Evolutionary conservation across 139 green algal genomes (phyloP), one percentile per base, ranked within the genome.

Genomic region (Pseudopediastrum boryanum): DNA sequence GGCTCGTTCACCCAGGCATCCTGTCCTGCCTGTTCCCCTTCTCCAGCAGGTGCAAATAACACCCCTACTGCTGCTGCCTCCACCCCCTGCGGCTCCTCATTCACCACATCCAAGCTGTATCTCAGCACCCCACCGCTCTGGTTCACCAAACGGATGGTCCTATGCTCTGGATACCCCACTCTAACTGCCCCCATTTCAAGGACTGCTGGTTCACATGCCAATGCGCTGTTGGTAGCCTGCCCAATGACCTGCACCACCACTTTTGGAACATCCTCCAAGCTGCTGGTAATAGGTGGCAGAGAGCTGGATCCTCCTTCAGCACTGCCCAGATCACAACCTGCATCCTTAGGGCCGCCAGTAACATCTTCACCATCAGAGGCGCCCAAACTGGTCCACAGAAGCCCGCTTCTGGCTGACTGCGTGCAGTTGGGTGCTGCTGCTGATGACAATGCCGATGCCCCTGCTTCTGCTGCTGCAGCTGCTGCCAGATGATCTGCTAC

Each of bases 41-140:
- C n/a, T 38, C 9, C 23, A 6, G 21, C 59, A 35, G 27, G 19
- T 9, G 23, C 51, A 36, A 79, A 79, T 48, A 77, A 52, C 23
- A 82, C 36, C 0, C 52, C 52, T 16, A n/a, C 23, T 3, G 38
- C 73, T 6, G 59, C 72, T 44, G 71, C n/a, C 59, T 83, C 76
- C 19, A 39, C 41, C 6, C 25, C 63, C 48, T 66, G 44, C 41
- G 61, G 21, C 6, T 51, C 64, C 13, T 64, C 58, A 39, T 50
- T 48, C 4, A 54, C 46, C 7, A 64, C 35, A 42, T 84, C 75
- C 44, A 94, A 48, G 36, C 58, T 68, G 77, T 93, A 94, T 6
- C 78, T 73, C 68, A 93, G 83, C 59, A 90, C 78, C 27, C 90
- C 90, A 54, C 83, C 85, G 73, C 84, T 90, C 54, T 90, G 85